Evolutionary conservation across 495 filamentous ascomycete species (phyloP), one percentile per base, ranked within the genome.

Genomic region (Penicillium psychrofluorescens): DNA sequence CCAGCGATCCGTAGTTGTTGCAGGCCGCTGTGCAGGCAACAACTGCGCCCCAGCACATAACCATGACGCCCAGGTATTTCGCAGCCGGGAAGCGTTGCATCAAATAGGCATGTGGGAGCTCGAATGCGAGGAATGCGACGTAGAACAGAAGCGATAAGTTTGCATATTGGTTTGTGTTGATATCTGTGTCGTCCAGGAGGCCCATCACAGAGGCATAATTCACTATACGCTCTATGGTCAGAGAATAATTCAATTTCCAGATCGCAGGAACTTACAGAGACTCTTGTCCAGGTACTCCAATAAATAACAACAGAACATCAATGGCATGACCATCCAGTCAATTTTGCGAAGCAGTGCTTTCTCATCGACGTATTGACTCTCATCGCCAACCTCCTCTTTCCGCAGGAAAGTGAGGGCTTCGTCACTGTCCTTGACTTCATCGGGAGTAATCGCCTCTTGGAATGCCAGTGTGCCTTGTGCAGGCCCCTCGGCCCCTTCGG

Each of bases 271-370:
- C 22, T 22, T 22, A 22, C 22, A 22, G 22, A 22, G 22, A 22
- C 22, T 22, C 61, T 85, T 85, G 57, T 85, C 81, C 30, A 84
- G 56, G 46, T 81, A 84, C 56, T 84, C 80, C 66, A 85, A 64
- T 11, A 72, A 70, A 55, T 84, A 84, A 56, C 71, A 76, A 38
- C 64, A 57, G 45, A 81, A 83, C 76, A 79, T 79, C 12, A 78
- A 63, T 6, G 76, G 76, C 40, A 79, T 50, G 41, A 79, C 66
- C 13, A 57, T 55, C 46, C 59, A 67, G 49, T 79, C 76, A 11
- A 79, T 68, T 55, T 76, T 78, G 11, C 51, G 45, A 2, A 54
- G 54, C 1, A 61, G 34, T 0, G 46, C 54, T 14, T n/a, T 35
- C 33, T 58, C 37, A 50, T 61, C 38, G 11, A 58, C 44, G 12